phyloP scores from a whole-genome alignment of 768 basidiomycete species.

The Chiua virens region DNA sequence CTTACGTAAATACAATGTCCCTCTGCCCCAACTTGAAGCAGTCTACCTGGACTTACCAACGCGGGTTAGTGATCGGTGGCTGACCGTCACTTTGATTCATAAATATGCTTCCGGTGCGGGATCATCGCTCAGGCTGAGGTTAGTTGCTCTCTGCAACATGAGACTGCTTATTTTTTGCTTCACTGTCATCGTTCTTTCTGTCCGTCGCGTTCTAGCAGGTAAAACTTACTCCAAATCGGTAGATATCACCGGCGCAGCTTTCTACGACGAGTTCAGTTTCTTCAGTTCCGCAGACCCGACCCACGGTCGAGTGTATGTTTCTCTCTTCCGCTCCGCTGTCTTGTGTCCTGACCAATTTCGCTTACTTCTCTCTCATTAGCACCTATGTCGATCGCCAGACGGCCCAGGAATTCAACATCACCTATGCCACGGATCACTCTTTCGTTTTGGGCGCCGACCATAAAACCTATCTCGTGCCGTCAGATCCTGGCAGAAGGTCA shows the following conservation, averaged over 20 bases:
- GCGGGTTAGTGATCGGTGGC: not conserved
- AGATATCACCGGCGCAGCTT: conserved; percentile 46
- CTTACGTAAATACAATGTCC: conserved; percentile 4
- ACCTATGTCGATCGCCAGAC: conserved; percentile 26
- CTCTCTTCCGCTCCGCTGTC: not conserved
- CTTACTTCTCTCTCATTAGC: conserved; percentile 7
- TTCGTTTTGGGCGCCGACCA: conserved; percentile 34
- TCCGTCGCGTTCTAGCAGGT: not conserved
- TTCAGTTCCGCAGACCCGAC: conserved; percentile 60
- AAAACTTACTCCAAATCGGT: conserved; percentile 27
- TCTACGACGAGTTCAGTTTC: conserved; percentile 49
- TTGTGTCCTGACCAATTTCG: not conserved
- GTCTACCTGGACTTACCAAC: too few species aligned
- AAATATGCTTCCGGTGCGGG: not conserved
- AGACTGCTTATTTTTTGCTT: not conserved
- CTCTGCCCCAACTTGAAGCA: too few species aligned
- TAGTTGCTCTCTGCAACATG: conserved; percentile 10
- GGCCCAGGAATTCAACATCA: conserved; percentile 30
- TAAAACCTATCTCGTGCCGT: conserved; percentile 18
- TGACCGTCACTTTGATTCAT: not conserved
- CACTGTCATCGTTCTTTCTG: not conserved
- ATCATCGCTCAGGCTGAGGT: too few species aligned
- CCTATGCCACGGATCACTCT: conserved; percentile 24
- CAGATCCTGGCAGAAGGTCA: conserved; percentile 29
- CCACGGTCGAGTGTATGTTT: conserved; percentile 61